A percentile compares a stretch with the other conserved stretches of the same genome.
Conservation (phyloP, 2,329 filamentous ascomycete genomes). For the Fusarium compactum region DNA sequence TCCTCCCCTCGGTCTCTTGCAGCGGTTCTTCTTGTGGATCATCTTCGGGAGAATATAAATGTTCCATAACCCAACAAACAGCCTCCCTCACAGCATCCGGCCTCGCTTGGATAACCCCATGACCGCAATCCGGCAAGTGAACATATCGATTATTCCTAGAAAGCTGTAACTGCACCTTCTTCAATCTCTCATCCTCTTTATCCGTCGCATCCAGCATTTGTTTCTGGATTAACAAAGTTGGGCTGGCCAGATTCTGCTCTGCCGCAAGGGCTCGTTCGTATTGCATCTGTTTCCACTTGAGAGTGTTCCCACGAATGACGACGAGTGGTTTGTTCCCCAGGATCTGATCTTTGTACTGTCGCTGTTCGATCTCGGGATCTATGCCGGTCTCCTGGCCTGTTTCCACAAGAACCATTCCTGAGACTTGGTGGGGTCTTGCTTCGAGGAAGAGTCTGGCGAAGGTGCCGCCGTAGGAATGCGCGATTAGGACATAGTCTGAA, state of each 20-base stretch:
- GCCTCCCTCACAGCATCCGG: conserved; percentile 33
- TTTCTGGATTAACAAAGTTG: conserved; percentile 21
- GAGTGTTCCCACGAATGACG: conserved; percentile 37
- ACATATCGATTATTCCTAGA: conserved; percentile 34
- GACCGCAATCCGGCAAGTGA: conserved; percentile 39
- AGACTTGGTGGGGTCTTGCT: conserved; percentile 18
- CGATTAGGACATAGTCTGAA: conserved; percentile 22
- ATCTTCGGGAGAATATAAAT: not conserved
- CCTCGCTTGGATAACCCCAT: conserved; percentile 26
- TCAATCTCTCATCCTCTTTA: conserved; percentile 38
- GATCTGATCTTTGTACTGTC: conserved; percentile 28
- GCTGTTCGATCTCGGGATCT: conserved; percentile 18
- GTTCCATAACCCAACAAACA: conserved; percentile 35
- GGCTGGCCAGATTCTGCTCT: not conserved
- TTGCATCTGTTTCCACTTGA: conserved; percentile 36
- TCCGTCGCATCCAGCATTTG: conserved; percentile 28
- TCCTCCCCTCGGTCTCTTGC: fast-evolving
- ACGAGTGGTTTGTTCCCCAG: conserved; percentile 31
- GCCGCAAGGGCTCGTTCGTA: conserved; percentile 26
- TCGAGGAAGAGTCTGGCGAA: conserved; percentile 37
- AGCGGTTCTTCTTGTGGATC: fast-evolving
- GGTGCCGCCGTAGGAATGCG: conserved; percentile 41
- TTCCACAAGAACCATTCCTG: conserved; percentile 40
- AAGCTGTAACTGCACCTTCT: conserved; percentile 33
- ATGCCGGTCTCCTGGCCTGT: conserved; percentile 41